Evolutionary conservation across 257 asterid genomes (phyloP).

Genomic region (Verbascum thapsus): DNA sequence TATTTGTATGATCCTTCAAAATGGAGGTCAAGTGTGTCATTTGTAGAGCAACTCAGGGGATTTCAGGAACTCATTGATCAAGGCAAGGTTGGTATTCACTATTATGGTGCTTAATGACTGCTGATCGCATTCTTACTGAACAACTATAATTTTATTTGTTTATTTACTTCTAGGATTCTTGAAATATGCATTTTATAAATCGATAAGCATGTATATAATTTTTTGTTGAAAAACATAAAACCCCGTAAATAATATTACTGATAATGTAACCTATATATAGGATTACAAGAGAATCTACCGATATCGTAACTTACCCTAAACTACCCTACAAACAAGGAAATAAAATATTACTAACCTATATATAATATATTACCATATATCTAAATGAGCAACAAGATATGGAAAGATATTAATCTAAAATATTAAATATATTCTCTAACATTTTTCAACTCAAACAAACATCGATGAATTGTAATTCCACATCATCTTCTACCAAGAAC

Average conservation of each 20-base stretch:
- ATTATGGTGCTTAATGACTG: neutral
- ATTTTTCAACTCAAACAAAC: neutral
- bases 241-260: no score
- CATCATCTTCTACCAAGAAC: conserved; percentile 15
- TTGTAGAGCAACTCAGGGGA: conserved; percentile 78
- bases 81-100: conserved; percentile 67
- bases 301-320: no score
- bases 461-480: neutral
- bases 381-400: no score
- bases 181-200: neutral
- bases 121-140: neutral
- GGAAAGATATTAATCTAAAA: no score
- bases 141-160: neutral
- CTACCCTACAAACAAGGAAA: no score
- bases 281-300: no score
- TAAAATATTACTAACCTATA: no score
- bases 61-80: conserved; percentile 79
- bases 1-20: conserved; percentile 68
- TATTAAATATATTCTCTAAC: no score
- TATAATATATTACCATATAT: no score
- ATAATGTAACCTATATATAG: no score
- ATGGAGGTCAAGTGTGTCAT: conserved; percentile 82
- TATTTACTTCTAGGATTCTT: conserved; percentile 21
- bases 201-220: neutral
- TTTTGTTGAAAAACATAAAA: no score